Conservation (phyloP, 2,329 filamentous ascomycete species). For the Penicillium sp. region DNA sequence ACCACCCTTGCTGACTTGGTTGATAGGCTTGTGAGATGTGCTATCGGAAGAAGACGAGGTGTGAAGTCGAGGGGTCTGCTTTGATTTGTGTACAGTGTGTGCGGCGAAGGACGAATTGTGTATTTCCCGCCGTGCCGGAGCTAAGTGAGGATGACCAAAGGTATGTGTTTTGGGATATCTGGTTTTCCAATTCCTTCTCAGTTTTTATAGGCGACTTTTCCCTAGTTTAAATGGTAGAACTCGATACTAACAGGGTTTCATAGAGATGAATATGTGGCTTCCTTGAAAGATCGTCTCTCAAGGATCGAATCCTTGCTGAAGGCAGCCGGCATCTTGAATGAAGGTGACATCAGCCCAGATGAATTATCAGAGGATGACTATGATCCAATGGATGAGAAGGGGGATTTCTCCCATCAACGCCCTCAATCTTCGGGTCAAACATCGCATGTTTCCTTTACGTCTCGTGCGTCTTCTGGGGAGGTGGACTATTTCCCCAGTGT, state of each 20-base stretch:
- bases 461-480: constrained; percentile 16
- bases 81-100: constrained; percentile 78
- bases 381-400: constrained; percentile 25
- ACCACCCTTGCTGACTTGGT: constrained; percentile 12
- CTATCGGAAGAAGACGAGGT: constrained; percentile 86
- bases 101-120: constrained; percentile 93
- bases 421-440: constrained; percentile 9
- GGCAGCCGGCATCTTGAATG: constrained; percentile 79
- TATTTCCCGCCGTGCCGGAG: constrained; percentile 92
- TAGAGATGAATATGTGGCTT: constrained; percentile 92
- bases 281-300: constrained; percentile 86
- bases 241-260: constrained; percentile 12
- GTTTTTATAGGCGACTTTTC: background rate
- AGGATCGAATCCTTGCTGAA: constrained; percentile 87
- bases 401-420: constrained; percentile 17
- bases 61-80: constrained; percentile 84
- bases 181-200: background rate
- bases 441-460: constrained; percentile 14
- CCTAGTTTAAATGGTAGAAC: background rate
- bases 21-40: constrained; percentile 87
- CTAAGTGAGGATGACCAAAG: constrained; percentile 90
- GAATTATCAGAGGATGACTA: constrained; percentile 33
- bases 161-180: constrained; percentile 54
- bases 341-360: constrained; percentile 71
- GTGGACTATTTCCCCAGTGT: constrained; percentile 34